phyloP scores from a whole-genome alignment of 2,329 filamentous ascomycete genomes.

The Ramichloridium luteum region DNA sequence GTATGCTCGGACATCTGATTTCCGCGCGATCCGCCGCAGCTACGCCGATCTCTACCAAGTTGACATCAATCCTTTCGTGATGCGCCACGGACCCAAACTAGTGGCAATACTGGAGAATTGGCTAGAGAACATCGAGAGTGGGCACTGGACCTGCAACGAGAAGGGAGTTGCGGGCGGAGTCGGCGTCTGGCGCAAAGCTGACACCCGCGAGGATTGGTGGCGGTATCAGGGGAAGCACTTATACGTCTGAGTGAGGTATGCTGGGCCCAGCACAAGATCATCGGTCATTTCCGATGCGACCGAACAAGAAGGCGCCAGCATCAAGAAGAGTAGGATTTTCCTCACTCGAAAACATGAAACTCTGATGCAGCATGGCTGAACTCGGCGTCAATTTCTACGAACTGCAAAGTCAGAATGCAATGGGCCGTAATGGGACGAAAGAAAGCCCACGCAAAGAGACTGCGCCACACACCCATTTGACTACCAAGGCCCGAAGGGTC shows the following conservation, averaged over 20 bases:
- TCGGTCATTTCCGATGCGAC: too few species aligned
- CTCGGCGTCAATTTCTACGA: too few species aligned
- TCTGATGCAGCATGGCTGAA: too few species aligned
- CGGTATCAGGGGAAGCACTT: conserved; percentile 21
- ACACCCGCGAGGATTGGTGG: conserved; percentile 24
- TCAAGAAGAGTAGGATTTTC: too few species aligned
- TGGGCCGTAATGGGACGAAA: too few species aligned
- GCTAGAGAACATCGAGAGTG: conserved; percentile 21
- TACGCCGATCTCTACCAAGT: conserved; percentile 24
- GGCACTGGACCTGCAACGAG: conserved; percentile 23
- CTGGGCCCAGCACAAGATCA: too few species aligned
- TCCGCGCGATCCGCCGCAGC: conserved; percentile 18
- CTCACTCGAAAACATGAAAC: too few species aligned
- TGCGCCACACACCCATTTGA: too few species aligned
- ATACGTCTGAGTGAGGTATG: conserved; percentile 9
- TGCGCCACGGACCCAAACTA: conserved; percentile 23
- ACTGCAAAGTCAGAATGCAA: too few species aligned
- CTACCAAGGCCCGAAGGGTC: too few species aligned
- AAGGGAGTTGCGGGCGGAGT: conserved; percentile 22
- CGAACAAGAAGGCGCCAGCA: too few species aligned
- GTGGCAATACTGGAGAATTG: conserved; percentile 23
- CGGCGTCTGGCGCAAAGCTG: conserved; percentile 23
- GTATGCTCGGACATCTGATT: conserved; percentile 23
- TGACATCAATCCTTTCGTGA: conserved; percentile 24
- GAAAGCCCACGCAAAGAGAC: too few species aligned